Conservation (phyloP, 177 flowering plant genomes). For the Vitis hybrid region DNA sequence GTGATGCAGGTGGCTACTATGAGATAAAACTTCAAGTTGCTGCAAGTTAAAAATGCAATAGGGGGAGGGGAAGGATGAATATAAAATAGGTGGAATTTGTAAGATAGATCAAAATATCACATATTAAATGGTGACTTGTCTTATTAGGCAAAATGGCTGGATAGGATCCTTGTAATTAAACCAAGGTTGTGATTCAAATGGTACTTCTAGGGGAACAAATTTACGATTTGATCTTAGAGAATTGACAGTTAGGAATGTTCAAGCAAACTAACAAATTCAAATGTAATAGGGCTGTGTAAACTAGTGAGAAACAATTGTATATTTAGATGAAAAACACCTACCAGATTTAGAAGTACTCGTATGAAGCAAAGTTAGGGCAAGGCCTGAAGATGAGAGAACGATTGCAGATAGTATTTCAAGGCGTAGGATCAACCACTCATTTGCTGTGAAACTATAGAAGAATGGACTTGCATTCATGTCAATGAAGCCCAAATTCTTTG, state of each 20-base stretch:
- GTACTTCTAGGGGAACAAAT: background rate
- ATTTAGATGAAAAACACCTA: constrained; percentile 9
- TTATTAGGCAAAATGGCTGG: too few relatives aligned
- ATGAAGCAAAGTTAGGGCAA: constrained; percentile 43
- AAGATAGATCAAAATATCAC: too few relatives aligned
- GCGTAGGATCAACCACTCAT: constrained; percentile 65
- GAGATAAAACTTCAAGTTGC: background rate
- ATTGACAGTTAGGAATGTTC: background rate
- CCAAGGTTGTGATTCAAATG: background rate
- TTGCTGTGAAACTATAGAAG: constrained; percentile 57
- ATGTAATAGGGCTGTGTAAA: background rate
- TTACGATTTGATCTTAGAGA: background rate
- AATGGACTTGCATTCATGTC: constrained; percentile 53
- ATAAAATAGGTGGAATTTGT: background rate
- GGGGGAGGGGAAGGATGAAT: background rate
- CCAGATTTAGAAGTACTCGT: constrained; percentile 45
- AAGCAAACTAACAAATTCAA: background rate
- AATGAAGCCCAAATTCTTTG: constrained; percentile 37
- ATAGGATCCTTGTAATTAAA: too few relatives aligned
- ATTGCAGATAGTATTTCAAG: constrained; percentile 47
- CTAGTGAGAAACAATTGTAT: background rate
- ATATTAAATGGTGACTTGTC: too few relatives aligned
- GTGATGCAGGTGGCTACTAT: too few relatives aligned
- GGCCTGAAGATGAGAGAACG: constrained; percentile 47
- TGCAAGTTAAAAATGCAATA: background rate